These are phyloP conservation scores for Bolboschoenoplectus hybrid DNA, from an alignment of 202 grass and related monocot genomes.

Conservation along the genomic window DNA sequence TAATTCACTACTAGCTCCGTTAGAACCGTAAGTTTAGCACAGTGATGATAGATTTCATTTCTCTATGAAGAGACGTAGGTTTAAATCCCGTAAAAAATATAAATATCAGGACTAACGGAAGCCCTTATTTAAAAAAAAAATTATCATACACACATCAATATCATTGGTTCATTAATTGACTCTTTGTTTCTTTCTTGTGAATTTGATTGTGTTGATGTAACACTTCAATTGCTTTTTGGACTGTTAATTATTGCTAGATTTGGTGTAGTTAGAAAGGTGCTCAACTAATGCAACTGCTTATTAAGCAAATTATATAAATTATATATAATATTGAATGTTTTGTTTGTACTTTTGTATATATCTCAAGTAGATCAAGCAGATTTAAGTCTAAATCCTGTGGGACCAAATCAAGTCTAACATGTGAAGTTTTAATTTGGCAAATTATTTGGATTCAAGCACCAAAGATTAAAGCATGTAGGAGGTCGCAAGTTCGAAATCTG, in stretches of 20 bases:
- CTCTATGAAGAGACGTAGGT: too few relatives aligned
- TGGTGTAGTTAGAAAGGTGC: background rate
- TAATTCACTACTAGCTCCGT: too few relatives aligned
- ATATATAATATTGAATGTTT: constrained; percentile 20
- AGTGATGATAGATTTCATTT: too few relatives aligned
- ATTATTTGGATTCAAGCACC: background rate
- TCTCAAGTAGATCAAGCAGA: constrained; percentile 5
- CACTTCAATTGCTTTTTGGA: constrained; percentile 33
- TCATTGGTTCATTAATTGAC: background rate
- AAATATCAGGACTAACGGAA: too few relatives aligned
- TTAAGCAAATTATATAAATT: background rate
- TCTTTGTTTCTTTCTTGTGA: constrained; percentile 18
- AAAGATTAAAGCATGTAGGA: background rate
- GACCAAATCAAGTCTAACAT: constrained; percentile 5
- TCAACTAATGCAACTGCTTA: constrained; percentile 34
- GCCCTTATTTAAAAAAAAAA: too few relatives aligned
- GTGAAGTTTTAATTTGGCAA: background rate
- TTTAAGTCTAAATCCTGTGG: constrained; percentile 2
- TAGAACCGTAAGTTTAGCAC: background rate
- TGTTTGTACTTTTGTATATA: background rate
- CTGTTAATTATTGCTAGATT: background rate
- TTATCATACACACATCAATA: background rate
- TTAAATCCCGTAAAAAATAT: too few relatives aligned
- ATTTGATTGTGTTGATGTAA: constrained; percentile 34
- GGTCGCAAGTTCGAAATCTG: too few relatives aligned